Conservation (phyloP, 345 rosid species). For the Cardamine occulta region DNA sequence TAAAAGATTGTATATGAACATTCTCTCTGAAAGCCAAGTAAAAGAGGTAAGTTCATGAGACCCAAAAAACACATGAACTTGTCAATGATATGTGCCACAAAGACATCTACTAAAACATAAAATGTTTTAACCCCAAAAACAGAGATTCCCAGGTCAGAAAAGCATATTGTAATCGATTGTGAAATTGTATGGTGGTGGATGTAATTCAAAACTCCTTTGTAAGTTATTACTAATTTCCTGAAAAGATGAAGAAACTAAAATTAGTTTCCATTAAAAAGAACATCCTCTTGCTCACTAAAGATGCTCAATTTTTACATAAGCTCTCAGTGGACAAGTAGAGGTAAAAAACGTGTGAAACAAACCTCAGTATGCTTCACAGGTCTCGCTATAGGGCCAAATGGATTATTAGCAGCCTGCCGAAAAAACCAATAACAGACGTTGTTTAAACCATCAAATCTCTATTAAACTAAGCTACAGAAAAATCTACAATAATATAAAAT, state of each 20-base stretch:
- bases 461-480: not conserved
- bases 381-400: conserved; percentile 45
- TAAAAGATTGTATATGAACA: not conserved
- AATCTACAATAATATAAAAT: too few relatives aligned
- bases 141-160: conserved; percentile 25
- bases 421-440: not conserved
- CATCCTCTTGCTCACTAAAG: not conserved
- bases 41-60: conserved; percentile 27
- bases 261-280: not conserved
- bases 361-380: conserved; percentile 47
- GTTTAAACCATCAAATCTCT: not conserved
- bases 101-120: conserved; percentile 4
- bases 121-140: not conserved
- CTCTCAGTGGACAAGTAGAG: not conserved
- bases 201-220: conserved; percentile 24
- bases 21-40: not conserved
- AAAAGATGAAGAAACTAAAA: conserved; percentile 6
- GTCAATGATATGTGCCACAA: conserved; percentile 26
- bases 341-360: not conserved
- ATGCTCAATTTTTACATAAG: not conserved
- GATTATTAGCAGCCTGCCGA: conserved; percentile 45
- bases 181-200: conserved; percentile 31
- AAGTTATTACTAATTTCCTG: conserved; percentile 47
- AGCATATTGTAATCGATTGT: conserved; percentile 21
- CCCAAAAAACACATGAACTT: conserved; percentile 40